Base-by-base conservation (phyloP, 169 alveolate species). In the Amoebophrya sp. region DNA sequence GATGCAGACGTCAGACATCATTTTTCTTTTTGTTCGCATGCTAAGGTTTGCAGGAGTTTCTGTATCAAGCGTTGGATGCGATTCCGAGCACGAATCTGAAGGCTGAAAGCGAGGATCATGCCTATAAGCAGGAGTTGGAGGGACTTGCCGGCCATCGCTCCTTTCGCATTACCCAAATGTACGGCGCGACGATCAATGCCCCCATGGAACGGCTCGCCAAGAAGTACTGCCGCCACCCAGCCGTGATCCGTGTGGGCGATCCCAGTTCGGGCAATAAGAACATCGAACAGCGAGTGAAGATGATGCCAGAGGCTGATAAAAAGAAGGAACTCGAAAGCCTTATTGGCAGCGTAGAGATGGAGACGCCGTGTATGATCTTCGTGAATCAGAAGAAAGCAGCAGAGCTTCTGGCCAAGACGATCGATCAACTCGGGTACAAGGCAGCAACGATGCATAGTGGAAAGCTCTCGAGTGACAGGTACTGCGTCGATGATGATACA, bases 181-280 rank as follows among this genome's bases (percentile, higher is more conserved):
- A 96, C 93, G 96, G 98, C 39, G 99, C 99, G 0, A 98, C 99
- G 0, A 97, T 98, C 98, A 97, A 97, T 40, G 96, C 96, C 55
- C 95, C 97, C 39, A 96, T 98, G n/a, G 98, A 97, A 91, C 96
- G 95, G 83, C 92, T 98, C 41, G 97, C 99, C 36, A 95, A 94
- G 18, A 47, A 47, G 93, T 92, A 92, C 34, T 93, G 97, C 24
- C 91, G 98, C 78, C 93, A 96, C n/a, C 98, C 98, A 39, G 96
- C 96, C 6, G 94, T 92, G 91, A 96, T 97, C 39, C 93, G 98
- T 55, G 97, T 98, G 76, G 99, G 99, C 38, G 99, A 97, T 91
- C 96, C 97, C 0, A 98, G 99, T 18, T 96, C 97, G 40, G 99
- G 98, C 0, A 97, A 97, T 92, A 95, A 96, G 41, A 96, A 97